These are phyloP conservation scores for Acacia concinna DNA, from an alignment of 331 rosid species.

Conservation along the genomic window DNA sequence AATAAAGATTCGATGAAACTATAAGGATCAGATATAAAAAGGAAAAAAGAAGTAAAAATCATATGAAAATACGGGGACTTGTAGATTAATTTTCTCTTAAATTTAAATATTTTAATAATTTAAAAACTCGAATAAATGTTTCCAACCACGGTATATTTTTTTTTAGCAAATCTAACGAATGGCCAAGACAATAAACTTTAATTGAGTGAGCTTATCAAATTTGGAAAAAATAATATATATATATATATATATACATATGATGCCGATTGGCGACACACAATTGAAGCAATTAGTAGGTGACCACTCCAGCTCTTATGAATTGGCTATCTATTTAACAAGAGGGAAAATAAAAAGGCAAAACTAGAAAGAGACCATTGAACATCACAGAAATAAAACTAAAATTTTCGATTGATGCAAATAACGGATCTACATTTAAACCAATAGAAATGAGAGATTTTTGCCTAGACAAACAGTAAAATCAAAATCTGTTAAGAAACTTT, in stretches of 20 bases:
- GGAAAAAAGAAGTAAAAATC: too few relatives aligned
- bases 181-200: neutral
- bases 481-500: constrained; percentile 38
- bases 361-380: neutral
- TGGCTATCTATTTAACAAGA: neutral
- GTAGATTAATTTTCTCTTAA: neutral
- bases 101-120: neutral
- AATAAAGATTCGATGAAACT: too few relatives aligned
- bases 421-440: neutral
- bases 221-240: neutral
- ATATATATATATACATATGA: neutral
- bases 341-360: neutral
- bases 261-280: neutral
- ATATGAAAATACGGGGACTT: too few relatives aligned
- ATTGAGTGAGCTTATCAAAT: neutral
- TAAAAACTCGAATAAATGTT: neutral
- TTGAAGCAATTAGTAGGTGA: neutral
- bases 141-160: neutral
- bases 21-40: too few relatives aligned
- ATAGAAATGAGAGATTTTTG: neutral
- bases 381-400: neutral
- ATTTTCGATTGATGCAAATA: neutral
- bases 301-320: neutral
- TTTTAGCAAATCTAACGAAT: neutral
- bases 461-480: constrained; percentile 33